Evolutionary conservation across 345 rosid species (phyloP).

Genomic region (Syzygium aqueum): DNA sequence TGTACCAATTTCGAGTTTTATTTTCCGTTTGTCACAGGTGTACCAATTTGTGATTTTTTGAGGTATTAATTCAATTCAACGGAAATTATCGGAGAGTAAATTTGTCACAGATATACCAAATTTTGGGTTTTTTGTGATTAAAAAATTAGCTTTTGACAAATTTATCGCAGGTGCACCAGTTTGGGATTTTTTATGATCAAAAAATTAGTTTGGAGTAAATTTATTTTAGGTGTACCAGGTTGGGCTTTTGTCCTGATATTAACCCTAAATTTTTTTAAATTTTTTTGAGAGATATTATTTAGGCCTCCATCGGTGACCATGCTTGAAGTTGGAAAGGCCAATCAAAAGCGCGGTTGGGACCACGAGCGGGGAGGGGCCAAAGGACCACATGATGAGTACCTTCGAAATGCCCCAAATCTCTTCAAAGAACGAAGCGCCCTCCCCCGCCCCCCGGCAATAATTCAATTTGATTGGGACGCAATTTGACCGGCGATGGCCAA

Average conservation of each 20-base stretch:
- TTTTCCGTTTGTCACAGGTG: no score
- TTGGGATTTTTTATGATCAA: no score
- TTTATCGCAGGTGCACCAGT: rapidly evolving
- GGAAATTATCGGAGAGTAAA: rapidly evolving
- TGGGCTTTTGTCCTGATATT: no score
- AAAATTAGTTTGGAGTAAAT: no score
- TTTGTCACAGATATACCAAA: no score
- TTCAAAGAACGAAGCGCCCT: not conserved
- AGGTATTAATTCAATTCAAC: not conserved
- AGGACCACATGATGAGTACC: not conserved
- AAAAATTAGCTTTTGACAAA: no score
- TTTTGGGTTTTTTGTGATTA: no score
- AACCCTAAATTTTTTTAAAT: no score
- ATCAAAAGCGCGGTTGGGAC: not conserved
- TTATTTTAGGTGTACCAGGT: no score
- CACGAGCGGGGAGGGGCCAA: not conserved
- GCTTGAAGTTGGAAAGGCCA: not conserved
- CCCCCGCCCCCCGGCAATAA: not conserved
- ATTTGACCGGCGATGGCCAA: not conserved
- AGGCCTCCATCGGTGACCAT: not conserved
- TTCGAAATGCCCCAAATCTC: not conserved
- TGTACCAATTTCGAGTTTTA: rapidly evolving
- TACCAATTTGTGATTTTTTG: rapidly evolving
- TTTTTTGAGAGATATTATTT: not conserved
- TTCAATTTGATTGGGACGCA: not conserved